Conservation (phyloP, 2,329 filamentous ascomycete genomes). For the Colletotrichum liriopes region DNA sequence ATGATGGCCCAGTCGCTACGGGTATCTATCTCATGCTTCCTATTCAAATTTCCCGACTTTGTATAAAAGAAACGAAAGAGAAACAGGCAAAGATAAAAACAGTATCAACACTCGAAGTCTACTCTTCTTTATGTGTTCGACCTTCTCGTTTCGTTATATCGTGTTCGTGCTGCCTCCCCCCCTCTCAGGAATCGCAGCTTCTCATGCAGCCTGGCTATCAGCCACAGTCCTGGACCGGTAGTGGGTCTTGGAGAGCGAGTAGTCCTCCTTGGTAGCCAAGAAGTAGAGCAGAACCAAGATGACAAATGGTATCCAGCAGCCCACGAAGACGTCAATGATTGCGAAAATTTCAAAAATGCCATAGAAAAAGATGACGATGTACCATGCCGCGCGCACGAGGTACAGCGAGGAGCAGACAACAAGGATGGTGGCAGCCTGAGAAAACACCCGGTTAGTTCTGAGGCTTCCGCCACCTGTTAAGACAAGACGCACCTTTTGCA, state of each 20-base stretch:
- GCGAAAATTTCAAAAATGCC: neutral
- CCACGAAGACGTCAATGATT: slow-evolving; percentile 1
- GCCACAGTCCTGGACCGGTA: neutral
- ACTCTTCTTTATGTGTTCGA: no score
- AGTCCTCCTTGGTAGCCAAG: neutral
- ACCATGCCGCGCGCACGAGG: neutral
- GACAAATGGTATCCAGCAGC: neutral
- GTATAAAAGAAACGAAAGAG: no score
- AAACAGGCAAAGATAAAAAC: no score
- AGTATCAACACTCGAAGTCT: no score
- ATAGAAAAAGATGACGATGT: neutral
- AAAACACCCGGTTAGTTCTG: neutral
- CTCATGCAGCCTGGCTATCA: neutral
- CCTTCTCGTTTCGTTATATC: no score
- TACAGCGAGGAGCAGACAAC: slow-evolving; percentile 10
- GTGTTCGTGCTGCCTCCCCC: no score
- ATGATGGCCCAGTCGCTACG: no score
- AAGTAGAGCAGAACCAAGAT: slow-evolving; percentile 1
- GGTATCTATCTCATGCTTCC: no score
- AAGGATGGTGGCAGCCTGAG: neutral
- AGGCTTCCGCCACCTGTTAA: neutral
- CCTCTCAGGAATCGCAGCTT: neutral
- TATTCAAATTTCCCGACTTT: no score
- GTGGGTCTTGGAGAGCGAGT: slow-evolving; percentile 9
- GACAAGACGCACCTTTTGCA: neutral